Evolutionary conservation across 2,329 filamentous ascomycete genomes (phyloP).

Genomic region (Alternaria alternata): DNA sequence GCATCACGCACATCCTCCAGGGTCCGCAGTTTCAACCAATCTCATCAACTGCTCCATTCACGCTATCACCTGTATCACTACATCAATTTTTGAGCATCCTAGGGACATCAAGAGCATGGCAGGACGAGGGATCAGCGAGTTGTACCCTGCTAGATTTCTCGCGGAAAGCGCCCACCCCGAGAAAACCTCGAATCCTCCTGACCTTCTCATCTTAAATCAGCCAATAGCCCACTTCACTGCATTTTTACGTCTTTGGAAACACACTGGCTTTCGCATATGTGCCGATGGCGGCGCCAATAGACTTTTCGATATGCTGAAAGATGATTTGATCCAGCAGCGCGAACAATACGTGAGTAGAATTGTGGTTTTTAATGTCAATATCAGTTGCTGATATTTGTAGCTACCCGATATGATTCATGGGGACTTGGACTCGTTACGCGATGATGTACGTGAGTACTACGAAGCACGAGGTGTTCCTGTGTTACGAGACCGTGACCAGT

Average conservation of each 20-base stretch:
- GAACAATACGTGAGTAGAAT: conserved; percentile 41
- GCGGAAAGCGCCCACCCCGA: conserved; percentile 27
- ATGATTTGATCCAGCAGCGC: conserved; percentile 29
- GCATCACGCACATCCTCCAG: neutral
- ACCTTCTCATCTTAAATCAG: conserved; percentile 57
- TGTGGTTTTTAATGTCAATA: neutral
- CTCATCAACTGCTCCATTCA: conserved; percentile 1
- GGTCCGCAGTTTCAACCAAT: conserved; percentile 2
- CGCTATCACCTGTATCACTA: conserved; percentile 1
- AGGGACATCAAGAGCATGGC: conserved; percentile 19
- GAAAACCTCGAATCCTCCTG: conserved; percentile 29
- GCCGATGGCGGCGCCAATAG: conserved; percentile 92
- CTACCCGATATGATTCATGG: conserved; percentile 75
- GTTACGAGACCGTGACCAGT: conserved; percentile 77
- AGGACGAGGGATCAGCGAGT: conserved; percentile 20
- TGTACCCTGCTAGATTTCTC: conserved; percentile 41
- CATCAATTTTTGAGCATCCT: neutral
- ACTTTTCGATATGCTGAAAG: conserved; percentile 63
- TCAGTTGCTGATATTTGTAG: conserved; percentile 30
- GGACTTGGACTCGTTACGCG: conserved; percentile 84
- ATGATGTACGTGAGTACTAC: conserved; percentile 72
- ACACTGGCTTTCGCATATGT: conserved; percentile 73
- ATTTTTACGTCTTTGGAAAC: conserved; percentile 56
- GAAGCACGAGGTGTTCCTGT: conserved; percentile 66
- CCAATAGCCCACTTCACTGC: conserved; percentile 58